phyloP scores from a whole-genome alignment of 768 basidiomycete species.

The Boletus rex-veris region DNA sequence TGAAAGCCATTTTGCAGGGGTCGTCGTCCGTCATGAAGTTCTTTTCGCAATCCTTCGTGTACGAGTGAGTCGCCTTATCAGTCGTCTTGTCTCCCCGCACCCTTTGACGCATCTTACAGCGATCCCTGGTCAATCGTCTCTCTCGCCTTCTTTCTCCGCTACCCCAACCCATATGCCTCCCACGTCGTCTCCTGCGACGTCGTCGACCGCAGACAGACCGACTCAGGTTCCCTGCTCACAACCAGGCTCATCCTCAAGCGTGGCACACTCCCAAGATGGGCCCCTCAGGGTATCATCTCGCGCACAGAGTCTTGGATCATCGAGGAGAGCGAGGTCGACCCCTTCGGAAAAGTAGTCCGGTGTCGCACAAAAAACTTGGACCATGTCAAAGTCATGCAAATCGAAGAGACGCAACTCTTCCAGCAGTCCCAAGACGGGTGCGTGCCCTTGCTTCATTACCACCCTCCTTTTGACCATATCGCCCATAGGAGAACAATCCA shows the following conservation, averaged over 20 bases:
- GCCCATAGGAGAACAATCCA: constrained; percentile 69
- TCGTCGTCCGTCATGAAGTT: constrained; percentile 48
- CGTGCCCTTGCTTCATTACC: constrained; percentile 21
- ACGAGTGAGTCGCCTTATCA: constrained; percentile 41
- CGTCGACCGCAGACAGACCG: constrained; percentile 74
- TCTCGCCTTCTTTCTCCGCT: constrained; percentile 90
- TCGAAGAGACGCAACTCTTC: constrained; percentile 78
- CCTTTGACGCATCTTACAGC: constrained; percentile 36
- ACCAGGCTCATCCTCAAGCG: constrained; percentile 91
- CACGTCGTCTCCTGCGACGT: constrained; percentile 97
- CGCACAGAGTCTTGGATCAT: constrained; percentile 92
- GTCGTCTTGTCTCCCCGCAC: fast-evolving
- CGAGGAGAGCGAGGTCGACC: constrained; percentile 93
- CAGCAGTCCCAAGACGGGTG: constrained; percentile 70
- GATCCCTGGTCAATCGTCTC: constrained; percentile 94
- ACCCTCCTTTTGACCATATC: constrained; percentile 1
- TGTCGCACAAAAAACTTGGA: constrained; percentile 89
- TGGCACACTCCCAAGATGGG: constrained; percentile 91
- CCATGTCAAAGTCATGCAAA: constrained; percentile 91
- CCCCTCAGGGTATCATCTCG: constrained; percentile 74
- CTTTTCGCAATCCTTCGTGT: constrained; percentile 54
- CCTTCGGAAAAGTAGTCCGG: constrained; percentile 67
- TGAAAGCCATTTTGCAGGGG: constrained; percentile 22
- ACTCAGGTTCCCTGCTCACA: constrained; percentile 73
- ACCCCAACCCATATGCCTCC: constrained; percentile 91